Base-by-base conservation (phyloP, 441 rosid genomes). In the Biscutella laevigata region DNA sequence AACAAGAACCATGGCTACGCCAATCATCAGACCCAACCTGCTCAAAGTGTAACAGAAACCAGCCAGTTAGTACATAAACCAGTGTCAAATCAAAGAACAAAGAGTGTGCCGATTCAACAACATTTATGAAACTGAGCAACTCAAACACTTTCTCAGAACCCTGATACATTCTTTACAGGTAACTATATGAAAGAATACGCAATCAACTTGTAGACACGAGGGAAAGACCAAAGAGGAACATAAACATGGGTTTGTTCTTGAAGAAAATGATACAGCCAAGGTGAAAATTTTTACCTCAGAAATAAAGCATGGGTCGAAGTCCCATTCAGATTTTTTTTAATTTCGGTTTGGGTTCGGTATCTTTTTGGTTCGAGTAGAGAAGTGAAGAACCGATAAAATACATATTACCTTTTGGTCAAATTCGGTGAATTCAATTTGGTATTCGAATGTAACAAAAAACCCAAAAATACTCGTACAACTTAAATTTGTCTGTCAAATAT, bases 1-100 rank as follows among this genome's bases (percentile, higher is more conserved):
- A 36, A 84, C 92, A 61, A 92, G 62, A 60, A 82, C 61, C n/a
- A 86, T 57, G 56, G 89, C 95, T 66, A 86, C 95, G 0, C 53
- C 86, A 47, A 77, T 81, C 87, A 83, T 89, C 76, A 86, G 63
- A 19, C 92, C 96, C 47, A 91, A 66, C 82, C 96, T 91, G 94
- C 53, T 47, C 57, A 27, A 44, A 13, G 5, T n/a, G 20, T 26
- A 59, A 1, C 27, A 42, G 12, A 33, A 45, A 45, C 52, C 1
- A 4, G 19, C 39, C 17, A 45, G 19, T 65, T 6, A 58, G 53
- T 51, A 44, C 29, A 35, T 19, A 25, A 49, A 41, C 59, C 15
- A 47, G 24, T 35, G n/a, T 15, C 32, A 54, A 34, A 52, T 8
- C 29, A 44, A 51, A 13, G 22, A 36, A 19, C 55, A 9, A 27